Percentiles rank a stretch among this genome's conserved stretches.
Conservation (phyloP, 495 filamentous ascomycete species). For the Xylaria palmicola region DNA sequence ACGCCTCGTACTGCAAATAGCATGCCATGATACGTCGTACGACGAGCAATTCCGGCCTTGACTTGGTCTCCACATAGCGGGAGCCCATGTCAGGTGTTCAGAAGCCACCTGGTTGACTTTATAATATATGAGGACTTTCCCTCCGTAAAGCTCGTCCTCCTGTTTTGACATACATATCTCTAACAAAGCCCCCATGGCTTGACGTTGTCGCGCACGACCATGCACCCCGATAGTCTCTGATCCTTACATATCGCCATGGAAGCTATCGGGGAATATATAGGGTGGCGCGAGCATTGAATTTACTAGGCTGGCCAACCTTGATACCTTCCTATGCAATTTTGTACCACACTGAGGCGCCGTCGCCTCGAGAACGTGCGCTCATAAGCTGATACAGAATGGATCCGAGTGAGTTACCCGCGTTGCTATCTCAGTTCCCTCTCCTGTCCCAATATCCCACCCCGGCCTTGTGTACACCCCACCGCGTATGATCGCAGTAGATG, state of each 20-base stretch:
- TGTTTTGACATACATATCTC: constrained; percentile 48
- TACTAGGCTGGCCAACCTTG: no score
- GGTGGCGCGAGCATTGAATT: no score
- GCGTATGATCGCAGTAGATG: constrained; percentile 7
- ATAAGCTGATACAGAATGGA: no score
- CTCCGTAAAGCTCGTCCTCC: constrained; percentile 30
- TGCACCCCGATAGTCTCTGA: constrained; percentile 44
- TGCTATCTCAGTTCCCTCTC: neutral
- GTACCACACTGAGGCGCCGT: no score
- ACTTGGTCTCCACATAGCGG: no score
- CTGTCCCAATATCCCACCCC: neutral
- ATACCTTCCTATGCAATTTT: no score
- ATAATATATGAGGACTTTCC: constrained; percentile 42
- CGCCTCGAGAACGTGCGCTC: no score
- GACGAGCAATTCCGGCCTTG: no score
- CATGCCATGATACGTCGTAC: no score
- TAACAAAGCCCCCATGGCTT: constrained; percentile 59
- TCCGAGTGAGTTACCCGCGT: no score
- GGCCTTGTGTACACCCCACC: constrained; percentile 8
- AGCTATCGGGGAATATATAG: constrained; percentile 40
- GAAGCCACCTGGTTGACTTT: constrained; percentile 19
- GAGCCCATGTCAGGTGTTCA: no score
- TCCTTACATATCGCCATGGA: constrained; percentile 35
- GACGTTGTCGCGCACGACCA: constrained; percentile 52
- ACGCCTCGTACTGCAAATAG: no score